Conservation (phyloP, 768 basidiomycete genomes). For the Lentinus brumalis region DNA sequence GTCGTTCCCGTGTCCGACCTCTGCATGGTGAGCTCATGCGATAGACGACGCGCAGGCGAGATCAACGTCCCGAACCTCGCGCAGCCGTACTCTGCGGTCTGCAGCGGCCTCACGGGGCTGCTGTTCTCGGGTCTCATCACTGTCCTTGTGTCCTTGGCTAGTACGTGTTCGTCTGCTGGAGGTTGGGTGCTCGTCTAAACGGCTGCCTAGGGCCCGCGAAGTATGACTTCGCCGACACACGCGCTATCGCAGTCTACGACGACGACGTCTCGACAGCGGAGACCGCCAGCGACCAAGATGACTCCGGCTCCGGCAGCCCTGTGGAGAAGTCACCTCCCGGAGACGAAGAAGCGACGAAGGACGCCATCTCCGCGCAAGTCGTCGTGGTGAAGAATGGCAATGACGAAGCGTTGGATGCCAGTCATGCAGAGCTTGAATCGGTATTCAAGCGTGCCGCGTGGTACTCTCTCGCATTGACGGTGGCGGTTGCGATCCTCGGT, state of each 20-base stretch:
- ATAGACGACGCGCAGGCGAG: conserved; percentile 22
- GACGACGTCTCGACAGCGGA: conserved; percentile 5
- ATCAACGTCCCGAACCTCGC: conserved; percentile 38
- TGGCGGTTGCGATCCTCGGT: conserved; percentile 33
- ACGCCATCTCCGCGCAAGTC: not conserved
- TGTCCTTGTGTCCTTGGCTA: conserved; percentile 31
- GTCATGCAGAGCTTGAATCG: conserved; percentile 19
- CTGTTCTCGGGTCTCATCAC: conserved; percentile 35
- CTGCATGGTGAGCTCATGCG: not conserved
- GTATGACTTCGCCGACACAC: conserved; percentile 38
- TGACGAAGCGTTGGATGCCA: not conserved
- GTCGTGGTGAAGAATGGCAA: not conserved
- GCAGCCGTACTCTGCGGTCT: conserved; percentile 37
- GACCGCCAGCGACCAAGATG: conserved; percentile 14
- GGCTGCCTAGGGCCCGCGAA: conserved; percentile 31
- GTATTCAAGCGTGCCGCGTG: conserved; percentile 34
- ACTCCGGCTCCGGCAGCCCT: not conserved
- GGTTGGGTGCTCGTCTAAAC: not conserved
- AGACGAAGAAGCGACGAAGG: conserved; percentile 14
- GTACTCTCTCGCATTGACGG: conserved; percentile 31
- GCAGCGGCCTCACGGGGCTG: conserved; percentile 36
- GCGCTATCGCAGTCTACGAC: conserved; percentile 34
- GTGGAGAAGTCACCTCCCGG: conserved; percentile 1
- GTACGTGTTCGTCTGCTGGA: conserved; percentile 16
- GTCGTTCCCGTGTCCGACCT: too few species aligned